phyloP scores from a whole-genome alignment of 768 basidiomycete species.

The Scleroderma citrinum region DNA sequence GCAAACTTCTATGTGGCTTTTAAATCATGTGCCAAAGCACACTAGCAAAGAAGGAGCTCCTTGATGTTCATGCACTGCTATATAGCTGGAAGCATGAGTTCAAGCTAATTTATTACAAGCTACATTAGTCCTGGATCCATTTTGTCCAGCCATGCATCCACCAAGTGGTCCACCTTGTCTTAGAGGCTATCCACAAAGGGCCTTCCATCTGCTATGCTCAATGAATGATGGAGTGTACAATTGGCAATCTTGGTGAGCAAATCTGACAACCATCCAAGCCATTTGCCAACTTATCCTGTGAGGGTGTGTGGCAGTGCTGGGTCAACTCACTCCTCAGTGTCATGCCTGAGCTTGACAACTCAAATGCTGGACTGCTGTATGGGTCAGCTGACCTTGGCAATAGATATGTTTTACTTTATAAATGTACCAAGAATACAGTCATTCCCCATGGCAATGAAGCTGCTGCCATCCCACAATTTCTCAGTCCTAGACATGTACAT shows the following conservation, averaged over 20 bases:
- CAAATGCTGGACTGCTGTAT: neutral
- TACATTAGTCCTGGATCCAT: constrained; percentile 19
- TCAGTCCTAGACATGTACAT: neutral
- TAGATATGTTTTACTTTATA: neutral
- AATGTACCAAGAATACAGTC: neutral
- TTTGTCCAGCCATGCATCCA: constrained; percentile 27
- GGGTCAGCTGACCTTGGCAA: neutral
- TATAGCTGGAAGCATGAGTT: constrained; percentile 24
- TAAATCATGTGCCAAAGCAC: constrained; percentile 15
- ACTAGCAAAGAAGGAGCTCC: constrained; percentile 11
- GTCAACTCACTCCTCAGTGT: constrained; percentile 10
- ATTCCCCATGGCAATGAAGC: neutral
- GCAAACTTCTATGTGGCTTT: constrained; percentile 17
- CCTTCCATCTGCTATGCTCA: constrained; percentile 10
- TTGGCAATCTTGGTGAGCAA: constrained; percentile 22
- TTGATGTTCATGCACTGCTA: constrained; percentile 10
- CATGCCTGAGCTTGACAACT: constrained; percentile 8
- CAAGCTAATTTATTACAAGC: constrained; percentile 25
- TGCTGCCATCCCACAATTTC: neutral
- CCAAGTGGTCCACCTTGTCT: constrained; percentile 18
- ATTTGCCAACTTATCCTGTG: constrained; percentile 22
- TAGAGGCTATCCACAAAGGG: no score
- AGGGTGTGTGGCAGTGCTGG: constrained; percentile 16
- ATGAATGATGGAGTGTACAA: constrained; percentile 23
- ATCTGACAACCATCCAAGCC: constrained; percentile 21